Percentiles rank a stretch among this genome's conserved stretches.
Evolutionary conservation across 257 asterid genomes (phyloP).

Genomic region (Mitragyna speciosa): DNA sequence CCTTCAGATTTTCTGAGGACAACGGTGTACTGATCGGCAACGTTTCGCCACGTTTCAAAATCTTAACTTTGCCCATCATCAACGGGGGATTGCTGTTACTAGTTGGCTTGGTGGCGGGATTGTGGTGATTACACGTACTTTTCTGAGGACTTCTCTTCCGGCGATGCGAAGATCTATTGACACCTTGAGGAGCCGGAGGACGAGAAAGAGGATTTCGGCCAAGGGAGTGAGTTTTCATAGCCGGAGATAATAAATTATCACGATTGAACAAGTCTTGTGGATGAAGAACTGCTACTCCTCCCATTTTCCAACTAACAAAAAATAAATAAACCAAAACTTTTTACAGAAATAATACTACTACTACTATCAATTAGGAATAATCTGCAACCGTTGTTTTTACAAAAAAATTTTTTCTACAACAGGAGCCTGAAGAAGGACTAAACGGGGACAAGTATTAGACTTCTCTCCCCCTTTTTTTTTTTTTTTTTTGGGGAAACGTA

Average conservation of each 20-base stretch:
- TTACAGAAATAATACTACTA: no score
- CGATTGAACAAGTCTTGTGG: conserved; percentile 28
- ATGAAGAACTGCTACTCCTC: conserved; percentile 35
- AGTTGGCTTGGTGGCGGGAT: conserved; percentile 9
- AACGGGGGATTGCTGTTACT: not conserved
- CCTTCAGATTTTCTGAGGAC: not conserved
- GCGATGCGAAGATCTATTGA: conserved; percentile 15
- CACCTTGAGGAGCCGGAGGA: no score
- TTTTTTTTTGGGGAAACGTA: no score
- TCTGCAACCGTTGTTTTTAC: not conserved
- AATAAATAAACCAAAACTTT: not conserved
- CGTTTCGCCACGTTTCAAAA: conserved; percentile 36
- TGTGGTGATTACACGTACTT: not conserved
- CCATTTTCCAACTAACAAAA: conserved; percentile 16
- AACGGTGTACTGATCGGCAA: not conserved
- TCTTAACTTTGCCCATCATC: conserved; percentile 33
- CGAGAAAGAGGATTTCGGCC: conserved; percentile 1
- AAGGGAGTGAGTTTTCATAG: conserved; percentile 15
- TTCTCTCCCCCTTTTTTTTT: no score
- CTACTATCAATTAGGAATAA: no score
- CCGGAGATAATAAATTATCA: conserved; percentile 1
- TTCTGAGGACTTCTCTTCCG: conserved; percentile 24
- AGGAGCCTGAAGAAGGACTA: no score
- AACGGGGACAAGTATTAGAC: no score
- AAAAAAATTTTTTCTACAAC: no score